A percentile compares a stretch with the other conserved stretches of the same genome.
Evolutionary conservation across 2,329 filamentous ascomycete genomes (phyloP).

Genomic region (Thyridium curvatum): DNA sequence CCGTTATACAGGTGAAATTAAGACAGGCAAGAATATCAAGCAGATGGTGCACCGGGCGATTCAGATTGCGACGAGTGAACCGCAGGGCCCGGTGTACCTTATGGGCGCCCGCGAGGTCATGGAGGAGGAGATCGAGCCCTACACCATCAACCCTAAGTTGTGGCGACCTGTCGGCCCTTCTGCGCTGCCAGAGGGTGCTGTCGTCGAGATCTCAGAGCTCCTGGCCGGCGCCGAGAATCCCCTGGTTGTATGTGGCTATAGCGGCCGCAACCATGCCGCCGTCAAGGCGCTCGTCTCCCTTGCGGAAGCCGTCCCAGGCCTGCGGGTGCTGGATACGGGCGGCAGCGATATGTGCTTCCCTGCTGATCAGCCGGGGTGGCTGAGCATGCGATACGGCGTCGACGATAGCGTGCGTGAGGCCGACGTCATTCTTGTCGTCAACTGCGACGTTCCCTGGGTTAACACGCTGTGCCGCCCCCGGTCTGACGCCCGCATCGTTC

Average conservation of each 20-base stretch:
- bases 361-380: slow-evolving; percentile 24
- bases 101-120: slow-evolving; percentile 61
- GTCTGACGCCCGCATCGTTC: slow-evolving; percentile 50
- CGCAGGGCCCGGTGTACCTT: slow-evolving; percentile 65
- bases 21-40: slow-evolving; percentile 66
- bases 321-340: slow-evolving; percentile 42
- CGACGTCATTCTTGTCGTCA: slow-evolving; percentile 59
- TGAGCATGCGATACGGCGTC: slow-evolving; percentile 24
- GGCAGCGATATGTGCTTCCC: slow-evolving; percentile 41
- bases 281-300: slow-evolving; percentile 36
- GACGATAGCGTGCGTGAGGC: slow-evolving; percentile 54
- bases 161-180: slow-evolving; percentile 57
- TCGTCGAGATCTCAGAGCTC: slow-evolving; percentile 32
- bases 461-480: slow-evolving; percentile 55
- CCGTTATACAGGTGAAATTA: slow-evolving; percentile 64
- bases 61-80: slow-evolving; percentile 64
- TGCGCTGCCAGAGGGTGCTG: slow-evolving; percentile 44
- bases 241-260: slow-evolving; percentile 42
- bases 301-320: slow-evolving; percentile 36
- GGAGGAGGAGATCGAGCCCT: slow-evolving; percentile 60
- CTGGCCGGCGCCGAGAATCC: slow-evolving; percentile 39
- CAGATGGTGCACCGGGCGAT: slow-evolving; percentile 68
- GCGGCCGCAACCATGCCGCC: slow-evolving; percentile 34
- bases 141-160: slow-evolving; percentile 41
- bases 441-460: slow-evolving; percentile 68